Percentiles rank a stretch among this genome's conserved stretches.
These are phyloP conservation scores for Cadophora luteo-olivacea DNA, from an alignment of 2,329 filamentous ascomycete genomes.

Conservation along the genomic window DNA sequence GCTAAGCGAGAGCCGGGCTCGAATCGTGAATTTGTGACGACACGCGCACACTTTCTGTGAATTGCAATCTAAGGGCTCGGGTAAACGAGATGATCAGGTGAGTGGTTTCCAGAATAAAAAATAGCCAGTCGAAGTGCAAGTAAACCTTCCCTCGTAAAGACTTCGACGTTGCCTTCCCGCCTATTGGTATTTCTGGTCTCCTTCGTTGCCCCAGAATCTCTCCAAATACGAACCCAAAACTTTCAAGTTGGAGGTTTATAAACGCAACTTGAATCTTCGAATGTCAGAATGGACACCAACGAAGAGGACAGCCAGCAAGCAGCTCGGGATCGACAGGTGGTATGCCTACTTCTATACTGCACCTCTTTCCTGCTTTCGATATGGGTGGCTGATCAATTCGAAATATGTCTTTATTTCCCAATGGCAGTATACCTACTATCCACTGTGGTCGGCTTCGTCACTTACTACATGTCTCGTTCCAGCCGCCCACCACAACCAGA, in stretches of 20 bases:
- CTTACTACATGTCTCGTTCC: neutral
- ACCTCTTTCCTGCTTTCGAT: neutral
- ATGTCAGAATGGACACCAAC: neutral
- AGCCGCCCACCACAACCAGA: too few species aligned
- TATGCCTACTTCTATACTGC: neutral
- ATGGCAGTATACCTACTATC: neutral
- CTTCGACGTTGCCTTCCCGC: too few species aligned
- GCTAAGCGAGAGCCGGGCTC: neutral
- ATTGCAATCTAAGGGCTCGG: too few species aligned
- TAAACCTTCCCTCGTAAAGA: too few species aligned
- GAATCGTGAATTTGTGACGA: neutral
- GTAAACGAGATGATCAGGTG: too few species aligned
- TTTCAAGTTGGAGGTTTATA: too few species aligned
- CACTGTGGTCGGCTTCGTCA: neutral
- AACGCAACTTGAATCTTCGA: too few species aligned
- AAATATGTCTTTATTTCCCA: neutral
- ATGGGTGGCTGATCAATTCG: neutral
- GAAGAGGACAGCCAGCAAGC: neutral
- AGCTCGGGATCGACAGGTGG: neutral
- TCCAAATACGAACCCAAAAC: too few species aligned
- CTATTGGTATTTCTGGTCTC: too few species aligned
- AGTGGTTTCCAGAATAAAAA: too few species aligned
- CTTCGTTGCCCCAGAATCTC: too few species aligned
- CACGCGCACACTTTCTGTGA: neutral
- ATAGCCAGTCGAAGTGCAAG: too few species aligned